Evolutionary conservation across 331 rosid genomes (phyloP).

Genomic region (Malus hybrid): DNA sequence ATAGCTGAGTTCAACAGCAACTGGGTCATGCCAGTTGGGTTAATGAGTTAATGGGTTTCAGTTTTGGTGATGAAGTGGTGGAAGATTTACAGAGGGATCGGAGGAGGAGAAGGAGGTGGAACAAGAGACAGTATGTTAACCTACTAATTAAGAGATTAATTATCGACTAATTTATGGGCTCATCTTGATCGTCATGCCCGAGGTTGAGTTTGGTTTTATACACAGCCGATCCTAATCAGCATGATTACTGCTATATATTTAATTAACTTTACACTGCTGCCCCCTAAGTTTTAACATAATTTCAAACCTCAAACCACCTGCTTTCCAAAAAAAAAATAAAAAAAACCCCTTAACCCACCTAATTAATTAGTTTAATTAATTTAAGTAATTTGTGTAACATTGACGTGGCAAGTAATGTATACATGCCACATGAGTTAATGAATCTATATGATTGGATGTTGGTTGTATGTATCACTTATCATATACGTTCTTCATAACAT

Average conservation of each 20-base stretch:
- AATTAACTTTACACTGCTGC: background rate
- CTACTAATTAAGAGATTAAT: background rate
- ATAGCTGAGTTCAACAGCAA: constrained; percentile 21
- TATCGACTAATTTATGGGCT: constrained; percentile 8
- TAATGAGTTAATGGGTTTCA: background rate
- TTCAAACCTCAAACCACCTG: background rate
- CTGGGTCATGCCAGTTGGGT: background rate
- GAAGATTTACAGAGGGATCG: background rate
- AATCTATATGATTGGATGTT: too few species aligned
- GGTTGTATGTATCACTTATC: too few species aligned
- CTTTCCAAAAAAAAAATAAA: too few species aligned
- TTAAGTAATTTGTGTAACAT: background rate
- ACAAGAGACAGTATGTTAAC: constrained; percentile 5
- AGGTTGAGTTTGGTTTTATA: constrained; percentile 10
- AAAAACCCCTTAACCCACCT: too few species aligned
- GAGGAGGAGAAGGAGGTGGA: constrained; percentile 3
- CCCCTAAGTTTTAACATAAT: background rate
- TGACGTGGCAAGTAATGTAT: too few species aligned
- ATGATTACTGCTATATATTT: background rate
- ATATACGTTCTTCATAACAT: too few species aligned
- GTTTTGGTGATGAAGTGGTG: background rate
- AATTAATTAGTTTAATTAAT: background rate
- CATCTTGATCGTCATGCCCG: background rate
- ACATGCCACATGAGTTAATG: too few species aligned
- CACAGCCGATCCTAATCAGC: background rate